These are phyloP conservation scores for Gonapodya sp. DNA, from an alignment of 192 early-diverging fungal genomes.

Conservation along the genomic window DNA sequence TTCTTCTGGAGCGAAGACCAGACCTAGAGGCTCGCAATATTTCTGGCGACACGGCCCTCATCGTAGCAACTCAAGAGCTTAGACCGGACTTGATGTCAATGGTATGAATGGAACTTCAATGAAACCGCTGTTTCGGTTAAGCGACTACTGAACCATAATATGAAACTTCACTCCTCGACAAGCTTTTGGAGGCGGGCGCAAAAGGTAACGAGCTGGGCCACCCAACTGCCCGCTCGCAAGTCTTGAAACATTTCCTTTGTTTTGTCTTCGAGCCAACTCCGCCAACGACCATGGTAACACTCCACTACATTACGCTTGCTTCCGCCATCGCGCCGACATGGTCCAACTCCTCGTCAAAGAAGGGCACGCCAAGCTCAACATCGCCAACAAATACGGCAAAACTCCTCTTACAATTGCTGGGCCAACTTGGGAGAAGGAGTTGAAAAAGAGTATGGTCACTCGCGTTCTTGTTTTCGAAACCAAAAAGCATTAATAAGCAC, in stretches of 20 bases:
- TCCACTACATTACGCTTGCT: conserved; percentile 46
- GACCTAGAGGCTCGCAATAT: conserved; percentile 30
- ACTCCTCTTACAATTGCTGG: neutral
- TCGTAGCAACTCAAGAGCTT: conserved; percentile 24
- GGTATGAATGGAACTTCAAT: too few relatives aligned
- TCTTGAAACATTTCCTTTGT: conserved; percentile 11
- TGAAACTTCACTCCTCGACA: neutral
- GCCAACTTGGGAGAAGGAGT: neutral
- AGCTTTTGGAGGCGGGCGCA: neutral
- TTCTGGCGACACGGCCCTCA: conserved; percentile 42
- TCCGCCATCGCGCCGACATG: conserved; percentile 28
- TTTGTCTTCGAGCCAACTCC: conserved; percentile 27
- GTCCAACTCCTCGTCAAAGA: conserved; percentile 18
- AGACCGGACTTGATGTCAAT: conserved; percentile 24
- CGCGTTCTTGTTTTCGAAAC: too few relatives aligned
- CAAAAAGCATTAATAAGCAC: neutral
- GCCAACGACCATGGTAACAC: conserved; percentile 53
- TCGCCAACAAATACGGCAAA: neutral
- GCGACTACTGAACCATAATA: neutral
- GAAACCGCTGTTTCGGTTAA: too few relatives aligned
- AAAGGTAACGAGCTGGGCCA: too few relatives aligned
- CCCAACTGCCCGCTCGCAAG: neutral
- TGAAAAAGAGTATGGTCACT: neutral
- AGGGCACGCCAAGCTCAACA: neutral
- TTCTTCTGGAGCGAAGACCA: conserved; percentile 19